Base-by-base conservation (phyloP, 345 rosid species). In the Salix purpurea region DNA sequence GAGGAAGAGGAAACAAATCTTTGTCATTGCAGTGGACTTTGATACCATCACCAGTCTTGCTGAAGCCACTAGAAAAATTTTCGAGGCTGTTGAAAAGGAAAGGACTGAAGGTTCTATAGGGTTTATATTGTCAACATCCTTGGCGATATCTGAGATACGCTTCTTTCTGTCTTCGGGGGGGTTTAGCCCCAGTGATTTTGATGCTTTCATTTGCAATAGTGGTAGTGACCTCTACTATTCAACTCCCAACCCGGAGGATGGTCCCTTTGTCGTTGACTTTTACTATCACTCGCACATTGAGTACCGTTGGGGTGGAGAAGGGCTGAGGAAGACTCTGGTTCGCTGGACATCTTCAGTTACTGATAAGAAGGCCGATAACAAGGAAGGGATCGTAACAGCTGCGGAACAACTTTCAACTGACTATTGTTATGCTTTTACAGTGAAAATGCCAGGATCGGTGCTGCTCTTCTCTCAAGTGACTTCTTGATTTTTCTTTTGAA, bases 221-320 rank as follows among this genome's bases (percentile, higher is more conserved):
- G 98, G 99, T 11, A 91, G 99, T 48, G 98, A 96, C 79, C 97
- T 96, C 67, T 92, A 87, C 83, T 96, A 96, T 80, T 89, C 98
- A 74, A 85, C 92, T 7, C 83, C 82, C 74, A 90, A 80, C 80
- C 65, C 89, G 28, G 95, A 91, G 71, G 96, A 87, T 62, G 87
- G 85, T 76, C 90, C 94, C 15, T 94, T 90, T 44, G 95, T 90
- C 69, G 79, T 89, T 37, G 95, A 96, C 88, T 91, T 94, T 65
- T 91, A 96, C 86, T 96, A 96, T 84, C 98, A 96, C 69, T 96
- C 99, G 2, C 99, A 96, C 78, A 85, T 91, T 30, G 98, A 96
- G 71, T 92, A 96, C 71, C 92, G 97, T n/a, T 96, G 99, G 99
- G 99, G 99, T 76, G 99, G 97, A 78, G 99, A 95, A 88, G 98